Base-by-base conservation (phyloP, 2,329 filamentous ascomycete species). In the Botryotinia calthae region DNA sequence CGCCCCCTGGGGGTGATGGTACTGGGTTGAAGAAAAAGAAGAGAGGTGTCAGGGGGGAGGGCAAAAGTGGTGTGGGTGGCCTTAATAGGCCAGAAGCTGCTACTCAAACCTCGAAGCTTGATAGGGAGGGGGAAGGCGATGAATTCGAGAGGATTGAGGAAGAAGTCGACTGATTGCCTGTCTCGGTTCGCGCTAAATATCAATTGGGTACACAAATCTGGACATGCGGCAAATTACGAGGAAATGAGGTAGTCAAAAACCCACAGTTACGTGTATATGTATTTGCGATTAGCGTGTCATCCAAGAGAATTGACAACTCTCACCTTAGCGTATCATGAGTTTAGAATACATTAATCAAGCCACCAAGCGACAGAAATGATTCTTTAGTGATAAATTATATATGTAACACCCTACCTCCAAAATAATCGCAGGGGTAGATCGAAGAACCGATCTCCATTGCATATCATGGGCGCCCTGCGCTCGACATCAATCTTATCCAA, bases 1-100 rank as follows among this genome's bases (percentile, higher is more conserved):
- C 87, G 0, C 88, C 87, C 34, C 71, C 79, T 62, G 79, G 80
- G 16, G 77, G 78, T 40, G 79, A 79, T 61, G 74, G 73, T 25
- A 76, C 76, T n/a, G 80, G 81, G 37, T 76, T 79, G n/a, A 76
- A 80, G 34, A 83, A 81, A 77, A 83, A 82, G 75, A 84, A 81
- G 74, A 84, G 74, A 71, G 82, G 71, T 25, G 28, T 75, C 0
- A 79, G 77, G 59, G 37, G 70, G 28, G 66, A 48, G 42, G 72
- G 64, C 1, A 79, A 79, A 51, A 75, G 75, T 1, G 78, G 77
- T 64, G 62, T 59, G 12, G 74, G 75, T 1, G 78, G 77, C 64
- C 63, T 64, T 16, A 75, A 70, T 31, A 65, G 68, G 6, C 48
- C 75, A 48, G 77, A 77, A 34, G 75, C 74, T 8, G 71, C 63